Conservation (phyloP, 306 rosid genomes). For the Mucuna pruriens region DNA sequence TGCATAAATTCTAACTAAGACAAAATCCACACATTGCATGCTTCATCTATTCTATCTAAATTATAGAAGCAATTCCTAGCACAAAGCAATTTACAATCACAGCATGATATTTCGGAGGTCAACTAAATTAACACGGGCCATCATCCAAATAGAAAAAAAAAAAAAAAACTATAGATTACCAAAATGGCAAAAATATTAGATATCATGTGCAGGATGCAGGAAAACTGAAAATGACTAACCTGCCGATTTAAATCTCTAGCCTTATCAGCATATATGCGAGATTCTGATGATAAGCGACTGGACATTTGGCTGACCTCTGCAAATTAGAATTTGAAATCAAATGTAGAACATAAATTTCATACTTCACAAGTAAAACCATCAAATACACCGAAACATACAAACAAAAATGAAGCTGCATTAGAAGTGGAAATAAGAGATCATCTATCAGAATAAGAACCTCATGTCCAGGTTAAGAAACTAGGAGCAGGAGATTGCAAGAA, state of each 20-base stretch:
- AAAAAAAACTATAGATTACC: not conserved
- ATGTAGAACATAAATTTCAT: not conserved
- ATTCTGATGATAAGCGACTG: constrained; percentile 92
- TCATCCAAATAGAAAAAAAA: not conserved
- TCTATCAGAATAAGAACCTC: not conserved
- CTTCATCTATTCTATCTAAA: not conserved
- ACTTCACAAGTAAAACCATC: constrained; percentile 26
- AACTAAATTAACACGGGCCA: not conserved
- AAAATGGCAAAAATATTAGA: not conserved
- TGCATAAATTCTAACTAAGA: not conserved
- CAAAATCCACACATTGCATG: not conserved
- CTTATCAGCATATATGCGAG: constrained; percentile 92
- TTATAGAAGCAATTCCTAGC: constrained; percentile 28
- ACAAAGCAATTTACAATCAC: constrained; percentile 13
- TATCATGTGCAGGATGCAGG: constrained; percentile 11
- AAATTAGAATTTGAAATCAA: constrained; percentile 45
- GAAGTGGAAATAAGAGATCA: constrained; percentile 18
- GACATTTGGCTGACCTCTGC: constrained; percentile 99
- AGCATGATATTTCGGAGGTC: constrained; percentile 5
- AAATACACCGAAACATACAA: constrained; percentile 13
- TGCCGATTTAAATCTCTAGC: constrained; percentile 93
- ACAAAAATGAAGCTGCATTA: not conserved
- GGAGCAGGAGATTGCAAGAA: constrained; percentile 14
- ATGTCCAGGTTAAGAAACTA: constrained; percentile 8
- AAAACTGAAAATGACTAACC: constrained; percentile 60